Base-by-base conservation (phyloP, 208 protist species). In the Blastocrithidia nonstop region DNA sequence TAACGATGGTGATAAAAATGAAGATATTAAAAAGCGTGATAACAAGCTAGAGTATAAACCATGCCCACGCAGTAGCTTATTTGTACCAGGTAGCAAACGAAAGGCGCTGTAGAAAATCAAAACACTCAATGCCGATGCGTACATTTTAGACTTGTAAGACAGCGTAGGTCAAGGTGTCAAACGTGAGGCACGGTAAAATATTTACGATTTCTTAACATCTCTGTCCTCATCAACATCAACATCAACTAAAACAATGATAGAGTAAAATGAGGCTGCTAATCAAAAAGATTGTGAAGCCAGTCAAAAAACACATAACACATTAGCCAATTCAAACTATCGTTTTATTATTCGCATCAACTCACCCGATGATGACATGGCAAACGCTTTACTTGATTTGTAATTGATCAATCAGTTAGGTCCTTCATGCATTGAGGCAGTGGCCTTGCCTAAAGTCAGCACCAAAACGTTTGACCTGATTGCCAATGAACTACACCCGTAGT, bases 321-420 rank as follows among this genome's bases (percentile, higher is more conserved):
- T 3, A 43, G 17, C 21, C 53, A 22, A 1, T 38, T 39, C 57
- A 54, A 52, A 33, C 32, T 29, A 33, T 7, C 77, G 78, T 11
- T 62, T 82, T 9, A 21, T 89, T 21, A 54, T 93, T 11, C 76
- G 72, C 47, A 73, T 93, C 29, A 82, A 85, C 61, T 88, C 76
- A 7, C 84, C 73, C 20, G 74, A 85, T 44, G 48, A 55, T 16
- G 75, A 88, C 47, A 19, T 57, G 1, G 44, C 43, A n/a, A 82
- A 77, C 22, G 84, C 66, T 27, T 58, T 93, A 59, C 50, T 89
- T 8, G 84, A 93, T 50, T 50, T 93, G 43, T 64, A 88, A 48
- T 42, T 88, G 22, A 71, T 77, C 11, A 70, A 63, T 0, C n/a
- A 72, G 24, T 63, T 93, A 1, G 84, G 79, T 15, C 44, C 39